Evolutionary conservation across 441 rosid species (phyloP).

Genomic region (Raphanus hybrid): DNA sequence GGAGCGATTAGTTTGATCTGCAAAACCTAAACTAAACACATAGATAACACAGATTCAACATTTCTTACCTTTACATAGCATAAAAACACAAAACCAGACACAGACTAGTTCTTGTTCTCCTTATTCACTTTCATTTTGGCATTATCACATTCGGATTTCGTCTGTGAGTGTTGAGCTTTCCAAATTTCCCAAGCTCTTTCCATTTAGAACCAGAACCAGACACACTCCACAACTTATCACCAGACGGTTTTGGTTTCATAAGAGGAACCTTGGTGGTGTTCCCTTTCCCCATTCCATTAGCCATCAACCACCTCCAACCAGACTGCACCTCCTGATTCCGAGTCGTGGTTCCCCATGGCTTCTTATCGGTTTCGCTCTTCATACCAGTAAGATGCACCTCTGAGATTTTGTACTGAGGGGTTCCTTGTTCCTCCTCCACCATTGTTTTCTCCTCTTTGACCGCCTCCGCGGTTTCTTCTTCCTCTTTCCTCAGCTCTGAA

Average conservation of each 20-base stretch:
- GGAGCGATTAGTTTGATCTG: constrained; percentile 18
- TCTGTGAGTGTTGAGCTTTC: constrained; percentile 47
- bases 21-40: constrained; percentile 31
- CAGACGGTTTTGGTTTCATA: constrained; percentile 60
- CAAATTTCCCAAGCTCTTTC: constrained; percentile 56
- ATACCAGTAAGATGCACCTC: constrained; percentile 89
- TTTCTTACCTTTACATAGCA: constrained; percentile 25
- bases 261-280: constrained; percentile 58
- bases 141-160: constrained; percentile 58
- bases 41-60: constrained; percentile 10
- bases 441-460: constrained; percentile 49
- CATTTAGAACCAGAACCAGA: constrained; percentile 72
- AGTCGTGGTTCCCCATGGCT: constrained; percentile 67
- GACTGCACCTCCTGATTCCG: constrained; percentile 75
- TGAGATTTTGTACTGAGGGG: constrained; percentile 71
- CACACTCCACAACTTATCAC: constrained; percentile 86
- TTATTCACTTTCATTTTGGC: constrained; percentile 35
- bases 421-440: constrained; percentile 59
- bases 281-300: constrained; percentile 96
- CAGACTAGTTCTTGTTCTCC: not conserved
- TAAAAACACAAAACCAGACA: constrained; percentile 1
- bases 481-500: constrained; percentile 65
- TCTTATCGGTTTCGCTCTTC: constrained; percentile 67
- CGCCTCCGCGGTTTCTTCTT: constrained; percentile 45
- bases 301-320: constrained; percentile 91